phyloP scores from a whole-genome alignment of 2,329 filamentous ascomycete species.

The Penicillium sp. region DNA sequence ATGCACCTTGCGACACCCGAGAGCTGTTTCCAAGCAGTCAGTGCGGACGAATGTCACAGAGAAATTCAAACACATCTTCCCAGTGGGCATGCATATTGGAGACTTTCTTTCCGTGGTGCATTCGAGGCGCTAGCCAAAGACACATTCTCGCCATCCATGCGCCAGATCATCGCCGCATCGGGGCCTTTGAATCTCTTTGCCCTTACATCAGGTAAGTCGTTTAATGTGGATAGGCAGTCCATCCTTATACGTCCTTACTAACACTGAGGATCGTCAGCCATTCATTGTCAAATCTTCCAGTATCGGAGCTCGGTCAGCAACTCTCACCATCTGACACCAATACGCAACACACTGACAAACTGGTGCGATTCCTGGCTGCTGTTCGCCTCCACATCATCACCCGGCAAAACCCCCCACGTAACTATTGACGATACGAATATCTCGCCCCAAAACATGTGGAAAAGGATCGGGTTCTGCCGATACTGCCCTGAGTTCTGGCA shows the following conservation, averaged over 20 bases:
- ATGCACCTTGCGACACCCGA: constrained; percentile 41
- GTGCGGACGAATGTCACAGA: constrained; percentile 33
- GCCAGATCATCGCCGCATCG: constrained; percentile 18
- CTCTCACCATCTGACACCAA: constrained; percentile 30
- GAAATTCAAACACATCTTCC: constrained; percentile 21
- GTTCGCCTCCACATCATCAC: constrained; percentile 8
- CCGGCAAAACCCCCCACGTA: constrained; percentile 7
- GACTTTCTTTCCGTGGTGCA: constrained; percentile 21
- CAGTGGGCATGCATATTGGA: constrained; percentile 20
- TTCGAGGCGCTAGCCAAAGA: constrained; percentile 25
- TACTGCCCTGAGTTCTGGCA: constrained; percentile 42
- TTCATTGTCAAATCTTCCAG: constrained; percentile 37
- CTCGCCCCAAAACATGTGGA: constrained; percentile 34
- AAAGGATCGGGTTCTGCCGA: constrained; percentile 38
- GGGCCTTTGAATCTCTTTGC: constrained; percentile 31
- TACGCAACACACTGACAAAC: constrained; percentile 32
- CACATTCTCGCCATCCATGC: constrained; percentile 9
- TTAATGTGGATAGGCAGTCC: no score
- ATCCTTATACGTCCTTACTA: no score
- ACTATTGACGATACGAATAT: constrained; percentile 16
- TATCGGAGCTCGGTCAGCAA: constrained; percentile 37
- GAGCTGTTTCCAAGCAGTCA: constrained; percentile 41
- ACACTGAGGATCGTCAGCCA: no score
- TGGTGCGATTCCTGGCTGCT: constrained; percentile 29
- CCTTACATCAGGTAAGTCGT: constrained; percentile 26